Conservation (phyloP, 768 basidiomycete species). For the Mycena venus region DNA sequence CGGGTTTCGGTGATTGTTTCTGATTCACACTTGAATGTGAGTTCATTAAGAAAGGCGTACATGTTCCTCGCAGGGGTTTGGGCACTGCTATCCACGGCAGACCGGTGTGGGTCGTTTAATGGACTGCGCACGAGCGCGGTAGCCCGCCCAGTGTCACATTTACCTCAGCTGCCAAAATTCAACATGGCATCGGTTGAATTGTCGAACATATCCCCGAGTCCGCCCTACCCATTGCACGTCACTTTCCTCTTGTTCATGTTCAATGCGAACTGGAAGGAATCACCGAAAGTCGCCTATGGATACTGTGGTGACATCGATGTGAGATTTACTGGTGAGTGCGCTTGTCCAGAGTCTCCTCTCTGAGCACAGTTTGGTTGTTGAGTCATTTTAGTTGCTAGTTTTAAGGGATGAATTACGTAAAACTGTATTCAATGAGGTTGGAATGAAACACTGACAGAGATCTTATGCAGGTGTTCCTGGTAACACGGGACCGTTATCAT, state of each 20-base stretch:
- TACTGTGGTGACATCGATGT: neutral
- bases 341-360: neutral
- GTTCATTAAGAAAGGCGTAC: neutral
- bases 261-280: neutral
- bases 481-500: neutral
- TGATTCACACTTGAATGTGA: neutral
- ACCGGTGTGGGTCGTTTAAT: conserved; percentile 1
- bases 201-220: conserved; percentile 1
- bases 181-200: neutral
- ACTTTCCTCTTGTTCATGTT: neutral
- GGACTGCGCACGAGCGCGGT: neutral
- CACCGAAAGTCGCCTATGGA: neutral
- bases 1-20: neutral
- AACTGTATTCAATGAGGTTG: too few species aligned
- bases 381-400: neutral
- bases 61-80: neutral
- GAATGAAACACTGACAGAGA: conserved; percentile 6
- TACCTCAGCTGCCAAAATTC: neutral
- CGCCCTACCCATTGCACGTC: neutral
- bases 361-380: neutral
- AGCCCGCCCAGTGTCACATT: neutral
- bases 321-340: neutral
- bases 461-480: neutral
- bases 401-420: neutral
- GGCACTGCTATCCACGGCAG: neutral